Conservation (phyloP, 495 filamentous ascomycete species). For the Glutinoglossum americanum region DNA sequence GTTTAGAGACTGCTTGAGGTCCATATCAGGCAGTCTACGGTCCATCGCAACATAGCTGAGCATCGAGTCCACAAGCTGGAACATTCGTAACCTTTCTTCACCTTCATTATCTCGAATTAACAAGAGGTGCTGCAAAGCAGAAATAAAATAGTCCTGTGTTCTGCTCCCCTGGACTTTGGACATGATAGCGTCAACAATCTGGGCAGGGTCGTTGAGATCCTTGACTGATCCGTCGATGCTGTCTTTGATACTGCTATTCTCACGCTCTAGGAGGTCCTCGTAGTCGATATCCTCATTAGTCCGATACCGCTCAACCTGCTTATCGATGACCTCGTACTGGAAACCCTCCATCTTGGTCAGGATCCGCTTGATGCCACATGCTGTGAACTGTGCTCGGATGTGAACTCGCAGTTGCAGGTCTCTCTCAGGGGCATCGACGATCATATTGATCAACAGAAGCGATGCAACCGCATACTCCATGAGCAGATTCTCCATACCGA, state of each 20-base stretch:
- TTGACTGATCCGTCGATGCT: constrained; percentile 77
- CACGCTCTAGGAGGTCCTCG: constrained; percentile 84
- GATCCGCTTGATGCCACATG: constrained; percentile 87
- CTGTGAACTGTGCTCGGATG: constrained; percentile 87
- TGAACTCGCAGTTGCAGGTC: constrained; percentile 85
- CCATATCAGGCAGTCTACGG: constrained; percentile 82
- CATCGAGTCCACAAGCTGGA: constrained; percentile 95
- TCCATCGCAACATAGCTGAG: constrained; percentile 99
- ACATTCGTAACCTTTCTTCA: constrained; percentile 86
- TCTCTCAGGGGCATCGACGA: constrained; percentile 73
- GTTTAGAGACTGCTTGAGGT: constrained; percentile 88
- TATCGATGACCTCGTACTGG: constrained; percentile 95
- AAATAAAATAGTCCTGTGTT: constrained; percentile 87
- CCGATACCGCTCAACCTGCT: constrained; percentile 86
- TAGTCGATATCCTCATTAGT: constrained; percentile 95
- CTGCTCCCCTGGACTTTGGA: constrained; percentile 63
- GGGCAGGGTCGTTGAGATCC: constrained; percentile 79
- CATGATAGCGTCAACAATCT: constrained; percentile 88
- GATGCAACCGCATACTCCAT: constrained; percentile 98
- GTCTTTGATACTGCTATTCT: constrained; percentile 76
- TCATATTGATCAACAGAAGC: constrained; percentile 87
- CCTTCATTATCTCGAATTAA: constrained; percentile 82
- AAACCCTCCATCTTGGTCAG: constrained; percentile 94
- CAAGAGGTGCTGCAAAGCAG: constrained; percentile 83
- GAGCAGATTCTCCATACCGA: constrained; percentile 94